Base-by-base conservation (phyloP, 768 basidiomycete species). In the Porphyrellus cyaneotinctus region DNA sequence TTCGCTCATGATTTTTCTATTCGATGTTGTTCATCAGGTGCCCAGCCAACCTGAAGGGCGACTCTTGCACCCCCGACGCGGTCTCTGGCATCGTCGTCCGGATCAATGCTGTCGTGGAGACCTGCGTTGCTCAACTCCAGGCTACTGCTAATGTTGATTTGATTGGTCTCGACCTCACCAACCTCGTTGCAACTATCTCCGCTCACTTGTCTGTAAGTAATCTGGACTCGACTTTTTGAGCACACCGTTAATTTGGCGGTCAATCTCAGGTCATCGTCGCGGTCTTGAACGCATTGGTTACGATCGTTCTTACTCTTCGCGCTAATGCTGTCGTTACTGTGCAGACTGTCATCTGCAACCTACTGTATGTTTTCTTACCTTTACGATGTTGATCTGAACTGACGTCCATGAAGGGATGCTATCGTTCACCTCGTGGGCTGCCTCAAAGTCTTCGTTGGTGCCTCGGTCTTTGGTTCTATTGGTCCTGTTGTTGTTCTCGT, bases 341-440 rank as follows among this genome's bases (percentile, higher is more conserved):
- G 15, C 48, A 52, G 37, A 23, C 15, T 10, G 36, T 30, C 6
- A 31, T 63, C 22, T 6, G n/a, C 23, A 39, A 38, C n/a, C 11
- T 63, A 35, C 18, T 63, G 62, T 64, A 47, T 18, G 61, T 57
- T 28, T 28, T 28, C 26, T 28, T 28, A 4, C 26, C 4, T 28
- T 9, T 9, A 28, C 9, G n/a, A n/a, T 28, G 26, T 28, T 4
- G 10, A 14, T 38, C 18, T 18, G 3, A 5, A 13, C 51, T 52
- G n/a, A 52, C 14, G 13, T 32, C 23, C 1, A 0, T 20, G 4
- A 14, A 63, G 61, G 14, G 9, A 49, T 15, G 49, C 41, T 0
- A 8, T 58, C 22, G n/a, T 14, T 7, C 8, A 10, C 2, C 62
- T 63, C 6, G 44, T 64, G 4, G 58, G n/a, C 1, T 53, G 49